Evolutionary conservation across 176 grass and related monocot species (phyloP), one percentile per base, ranked within the genome.

Genomic region (Puccinellia tenuiflora): DNA sequence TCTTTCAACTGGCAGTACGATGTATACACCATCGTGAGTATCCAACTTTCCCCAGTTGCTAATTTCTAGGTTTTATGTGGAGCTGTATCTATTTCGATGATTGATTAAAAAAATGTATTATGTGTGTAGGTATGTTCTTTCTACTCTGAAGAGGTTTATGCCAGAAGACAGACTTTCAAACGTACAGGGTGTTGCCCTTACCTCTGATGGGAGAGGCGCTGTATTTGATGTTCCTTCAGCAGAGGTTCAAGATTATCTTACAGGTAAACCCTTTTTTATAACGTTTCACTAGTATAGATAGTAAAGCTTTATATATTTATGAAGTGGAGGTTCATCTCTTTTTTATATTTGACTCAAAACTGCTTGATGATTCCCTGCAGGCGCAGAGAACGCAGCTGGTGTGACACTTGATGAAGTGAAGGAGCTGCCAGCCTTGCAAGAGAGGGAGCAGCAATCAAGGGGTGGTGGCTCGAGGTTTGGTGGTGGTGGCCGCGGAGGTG

Each of bases 171-270:
- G 86, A 71, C 84, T 99, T 85, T 83, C 83, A 79, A 88, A 77
- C 48, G 66, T 96, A 31, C 93, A 96, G 59, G 91, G 97, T 43
- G 78, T 95, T 5, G 77, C 91, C 59, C 69, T 99, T 9, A 99
- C 93, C 4, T 69, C 84, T 67, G 97, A 99, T 83, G 92, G 93
- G 15, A 92, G 59, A 46, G 88, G 97, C 12, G 93, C 88, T 55
- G 93, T 99, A 26, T 99, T 99, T 85, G 97, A 99, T 92, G 90
- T 99, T 76, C 97, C 97, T 84, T 86, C 86, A 69, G 88, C 84
- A 68, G 93, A 99, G 47, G 93, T 94, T 39, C 75, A 90, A 46
- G 79, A 83, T 55, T 96, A 92, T 83, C 64, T 96, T 71, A 80
- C 76, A 94, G n/a, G 96, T 99, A 96, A 37, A 37, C 61, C 37